A percentile compares a stretch with the other conserved stretches of the same genome.
These are phyloP conservation scores for Cadophora sp. DNA, from an alignment of 2,329 filamentous ascomycete genomes.

Conservation along the genomic window DNA sequence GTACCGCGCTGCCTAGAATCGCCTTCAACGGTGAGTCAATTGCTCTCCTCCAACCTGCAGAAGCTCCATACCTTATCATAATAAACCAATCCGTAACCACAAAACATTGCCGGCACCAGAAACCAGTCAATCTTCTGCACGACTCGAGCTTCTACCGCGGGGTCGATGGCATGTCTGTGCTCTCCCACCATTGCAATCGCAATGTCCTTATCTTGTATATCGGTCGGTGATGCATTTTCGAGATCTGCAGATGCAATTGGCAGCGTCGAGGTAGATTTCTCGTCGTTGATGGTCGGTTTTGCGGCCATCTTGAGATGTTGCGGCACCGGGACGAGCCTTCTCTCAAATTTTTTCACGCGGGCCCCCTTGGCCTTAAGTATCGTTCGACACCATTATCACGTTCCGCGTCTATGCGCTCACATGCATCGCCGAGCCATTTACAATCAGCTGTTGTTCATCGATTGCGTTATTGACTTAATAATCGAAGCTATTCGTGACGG, in stretches of 20 bases:
- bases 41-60: no score
- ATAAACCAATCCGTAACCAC: constrained; percentile 71
- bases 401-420: constrained; percentile 3
- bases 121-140: constrained; percentile 71
- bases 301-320: constrained; percentile 3
- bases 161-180: constrained; percentile 49
- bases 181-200: constrained; percentile 42
- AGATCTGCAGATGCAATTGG: constrained; percentile 11
- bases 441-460: not conserved
- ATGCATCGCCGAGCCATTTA: not conserved
- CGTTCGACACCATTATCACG: constrained; percentile 3
- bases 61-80: constrained; percentile 64
- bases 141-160: constrained; percentile 59
- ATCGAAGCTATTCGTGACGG: constrained; percentile 10
- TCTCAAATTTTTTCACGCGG: constrained; percentile 4
- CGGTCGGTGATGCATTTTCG: not conserved
- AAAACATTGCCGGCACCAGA: constrained; percentile 71
- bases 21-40: constrained; percentile 53
- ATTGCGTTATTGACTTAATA: constrained; percentile 7
- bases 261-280: constrained; percentile 8
- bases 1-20: constrained; percentile 73
- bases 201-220: constrained; percentile 33
- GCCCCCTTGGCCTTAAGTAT: not conserved
- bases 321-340: constrained; percentile 8
- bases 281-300: not conserved